Conservation (phyloP, 2,329 filamentous ascomycete species). For the Amauroascus verrucosus region DNA sequence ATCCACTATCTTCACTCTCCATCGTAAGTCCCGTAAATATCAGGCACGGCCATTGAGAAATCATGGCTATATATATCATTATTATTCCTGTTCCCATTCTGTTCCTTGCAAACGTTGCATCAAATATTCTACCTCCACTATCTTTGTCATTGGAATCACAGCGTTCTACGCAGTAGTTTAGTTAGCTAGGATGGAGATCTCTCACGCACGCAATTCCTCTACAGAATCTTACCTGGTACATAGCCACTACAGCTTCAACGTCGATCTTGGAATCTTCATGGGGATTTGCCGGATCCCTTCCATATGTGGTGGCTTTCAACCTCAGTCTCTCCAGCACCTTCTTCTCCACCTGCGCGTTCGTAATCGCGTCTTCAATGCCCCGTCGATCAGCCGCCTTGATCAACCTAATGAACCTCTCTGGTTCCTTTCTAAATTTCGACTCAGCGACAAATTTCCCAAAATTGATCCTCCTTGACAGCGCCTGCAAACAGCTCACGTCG, state of each 20-base stretch:
- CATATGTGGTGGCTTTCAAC: slow-evolving; percentile 87
- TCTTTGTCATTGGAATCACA: slow-evolving; percentile 95
- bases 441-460: slow-evolving; percentile 99
- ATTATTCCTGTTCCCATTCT: slow-evolving; percentile 33
- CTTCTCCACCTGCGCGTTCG: slow-evolving; percentile 76
- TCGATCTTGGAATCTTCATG: slow-evolving; percentile 62
- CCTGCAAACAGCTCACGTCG: slow-evolving; percentile 83
- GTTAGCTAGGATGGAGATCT: background rate
- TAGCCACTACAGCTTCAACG: slow-evolving; percentile 76
- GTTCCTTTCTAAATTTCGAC: slow-evolving; percentile 79
- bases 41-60: background rate
- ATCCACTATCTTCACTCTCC: slow-evolving; percentile 9
- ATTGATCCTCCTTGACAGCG: slow-evolving; percentile 80
- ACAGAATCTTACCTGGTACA: slow-evolving; percentile 61
- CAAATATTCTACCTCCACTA: slow-evolving; percentile 94
- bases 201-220: too few relatives aligned
- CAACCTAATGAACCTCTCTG: slow-evolving; percentile 66
- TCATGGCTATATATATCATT: background rate
- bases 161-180: slow-evolving; percentile 42
- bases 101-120: slow-evolving; percentile 70
- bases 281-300: slow-evolving; percentile 65
- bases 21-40: background rate
- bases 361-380: slow-evolving; percentile 83
- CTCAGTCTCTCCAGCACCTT: slow-evolving; percentile 79
- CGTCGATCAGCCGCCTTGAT: slow-evolving; percentile 71